phyloP scores from a whole-genome alignment of 768 basidiomycete genomes.

The Lactifluus piperatus region DNA sequence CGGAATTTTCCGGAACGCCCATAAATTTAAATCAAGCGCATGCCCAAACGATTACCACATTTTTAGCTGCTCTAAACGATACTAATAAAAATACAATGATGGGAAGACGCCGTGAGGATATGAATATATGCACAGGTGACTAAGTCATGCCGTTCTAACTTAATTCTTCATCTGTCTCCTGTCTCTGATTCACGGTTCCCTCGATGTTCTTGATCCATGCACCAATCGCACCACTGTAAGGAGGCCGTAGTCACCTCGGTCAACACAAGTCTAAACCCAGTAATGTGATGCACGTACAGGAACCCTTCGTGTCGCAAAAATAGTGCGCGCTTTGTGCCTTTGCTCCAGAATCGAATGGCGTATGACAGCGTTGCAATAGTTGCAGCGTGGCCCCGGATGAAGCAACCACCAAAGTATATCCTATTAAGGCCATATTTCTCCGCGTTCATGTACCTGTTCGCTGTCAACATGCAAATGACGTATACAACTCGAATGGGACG shows the following conservation, averaged over 20 bases:
- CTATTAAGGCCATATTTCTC: conserved; percentile 95
- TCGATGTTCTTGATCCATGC: conserved; percentile 98
- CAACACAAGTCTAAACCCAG: not conserved
- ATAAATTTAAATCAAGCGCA: not conserved
- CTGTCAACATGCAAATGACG: conserved; percentile 10
- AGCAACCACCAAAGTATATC: conserved; percentile 99
- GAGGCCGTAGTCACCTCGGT: conserved; percentile 2
- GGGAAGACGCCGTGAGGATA: not conserved
- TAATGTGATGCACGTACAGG: conserved; percentile 50
- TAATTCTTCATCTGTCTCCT: conserved; percentile 6
- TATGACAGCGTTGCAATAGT: conserved; percentile 97
- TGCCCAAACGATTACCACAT: not conserved
- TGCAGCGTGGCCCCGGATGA: conserved; percentile 95
- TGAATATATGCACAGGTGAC: not conserved
- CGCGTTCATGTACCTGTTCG: conserved; percentile 95
- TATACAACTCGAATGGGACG: conserved; percentile 31
- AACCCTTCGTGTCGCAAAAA: conserved; percentile 98
- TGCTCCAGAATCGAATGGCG: conserved; percentile 99
- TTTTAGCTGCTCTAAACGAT: not conserved
- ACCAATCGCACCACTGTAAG: conserved; percentile 75
- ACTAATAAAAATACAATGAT: conserved; percentile 9
- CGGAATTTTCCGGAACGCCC: not conserved
- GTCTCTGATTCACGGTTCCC: conserved; percentile 24
- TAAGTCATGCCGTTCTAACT: not conserved
- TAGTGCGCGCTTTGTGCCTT: conserved; percentile 90